Conservation (phyloP, 169 alveolate species). For the Eimeria sp. region DNA sequence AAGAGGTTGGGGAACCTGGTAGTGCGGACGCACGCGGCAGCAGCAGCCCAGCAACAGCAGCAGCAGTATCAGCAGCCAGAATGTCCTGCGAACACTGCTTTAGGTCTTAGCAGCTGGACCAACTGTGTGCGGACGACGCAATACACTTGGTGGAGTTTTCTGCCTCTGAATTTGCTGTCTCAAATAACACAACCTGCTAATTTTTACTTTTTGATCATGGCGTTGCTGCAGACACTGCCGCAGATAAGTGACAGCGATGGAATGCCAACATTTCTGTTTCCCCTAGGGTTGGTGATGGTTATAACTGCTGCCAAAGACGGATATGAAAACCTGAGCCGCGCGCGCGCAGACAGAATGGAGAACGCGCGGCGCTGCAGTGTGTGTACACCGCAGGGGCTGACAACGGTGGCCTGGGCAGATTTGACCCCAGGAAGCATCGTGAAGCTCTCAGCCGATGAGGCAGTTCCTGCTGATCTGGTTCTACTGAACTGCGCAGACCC, state of each 20-base stretch:
- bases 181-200: slow-evolving; percentile 84
- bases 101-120: slow-evolving; percentile 60
- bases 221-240: slow-evolving; percentile 85
- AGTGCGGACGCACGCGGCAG: slow-evolving; percentile 50
- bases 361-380: slow-evolving; percentile 89
- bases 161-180: slow-evolving; percentile 82
- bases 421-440: slow-evolving; percentile 97
- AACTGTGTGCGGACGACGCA: slow-evolving; percentile 83
- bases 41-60: slow-evolving; percentile 32
- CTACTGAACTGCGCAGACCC: slow-evolving; percentile 94
- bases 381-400: slow-evolving; percentile 64
- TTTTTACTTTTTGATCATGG: slow-evolving; percentile 83
- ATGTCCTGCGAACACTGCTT: slow-evolving; percentile 47
- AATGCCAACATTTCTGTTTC: slow-evolving; percentile 94
- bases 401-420: slow-evolving; percentile 90
- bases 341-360: slow-evolving; percentile 94
- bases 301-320: slow-evolving; percentile 96
- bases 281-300: slow-evolving; percentile 95
- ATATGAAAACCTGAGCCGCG: slow-evolving; percentile 96
- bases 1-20: slow-evolving; percentile 56
- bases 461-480: slow-evolving; percentile 97
- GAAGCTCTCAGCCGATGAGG: slow-evolving; percentile 90
- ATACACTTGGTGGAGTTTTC: slow-evolving; percentile 82
- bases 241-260: slow-evolving; percentile 91
- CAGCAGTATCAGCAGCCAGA: slow-evolving; percentile 55